Conservation (phyloP, 177 flowering plant genomes). For the Vitis hybrid region DNA sequence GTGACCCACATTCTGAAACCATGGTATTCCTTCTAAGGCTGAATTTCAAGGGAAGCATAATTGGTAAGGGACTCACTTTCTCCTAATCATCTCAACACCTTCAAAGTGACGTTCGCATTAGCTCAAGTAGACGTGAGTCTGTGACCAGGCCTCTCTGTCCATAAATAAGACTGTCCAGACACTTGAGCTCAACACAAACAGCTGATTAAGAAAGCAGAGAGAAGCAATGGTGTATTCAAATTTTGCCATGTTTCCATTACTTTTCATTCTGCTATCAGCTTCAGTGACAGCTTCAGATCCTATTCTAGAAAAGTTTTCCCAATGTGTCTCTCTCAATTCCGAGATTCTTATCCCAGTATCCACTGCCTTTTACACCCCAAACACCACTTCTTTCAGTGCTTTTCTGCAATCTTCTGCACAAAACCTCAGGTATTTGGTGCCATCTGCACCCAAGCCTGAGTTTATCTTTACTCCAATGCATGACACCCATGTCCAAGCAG, state of each 20-base stretch:
- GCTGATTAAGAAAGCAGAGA: background rate
- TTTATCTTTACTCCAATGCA: conserved; percentile 44
- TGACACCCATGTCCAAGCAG: conserved; percentile 38
- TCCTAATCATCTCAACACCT: background rate
- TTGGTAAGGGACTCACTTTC: no score
- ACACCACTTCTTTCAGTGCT: conserved; percentile 15
- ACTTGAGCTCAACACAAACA: background rate
- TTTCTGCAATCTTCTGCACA: conserved; percentile 32
- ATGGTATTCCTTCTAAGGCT: no score
- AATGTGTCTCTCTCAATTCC: conserved; percentile 20
- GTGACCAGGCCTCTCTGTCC: background rate
- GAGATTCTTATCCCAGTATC: conserved; percentile 17
- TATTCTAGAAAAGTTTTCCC: conserved; percentile 17
- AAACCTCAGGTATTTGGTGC: conserved; percentile 29
- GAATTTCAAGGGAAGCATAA: no score
- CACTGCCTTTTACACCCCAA: conserved; percentile 14
- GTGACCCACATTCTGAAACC: no score
- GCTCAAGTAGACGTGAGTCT: conserved; percentile 6
- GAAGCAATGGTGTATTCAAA: conserved; percentile 3
- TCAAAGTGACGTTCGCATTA: conserved; percentile 12
- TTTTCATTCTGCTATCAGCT: conserved; percentile 4
- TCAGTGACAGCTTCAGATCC: conserved; percentile 12
- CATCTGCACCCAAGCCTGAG: conserved; percentile 35
- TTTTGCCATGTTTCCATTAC: background rate
- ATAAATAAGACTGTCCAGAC: background rate